Base-by-base conservation (phyloP, 257 asterid species). In the Primulina eburnea region DNA sequence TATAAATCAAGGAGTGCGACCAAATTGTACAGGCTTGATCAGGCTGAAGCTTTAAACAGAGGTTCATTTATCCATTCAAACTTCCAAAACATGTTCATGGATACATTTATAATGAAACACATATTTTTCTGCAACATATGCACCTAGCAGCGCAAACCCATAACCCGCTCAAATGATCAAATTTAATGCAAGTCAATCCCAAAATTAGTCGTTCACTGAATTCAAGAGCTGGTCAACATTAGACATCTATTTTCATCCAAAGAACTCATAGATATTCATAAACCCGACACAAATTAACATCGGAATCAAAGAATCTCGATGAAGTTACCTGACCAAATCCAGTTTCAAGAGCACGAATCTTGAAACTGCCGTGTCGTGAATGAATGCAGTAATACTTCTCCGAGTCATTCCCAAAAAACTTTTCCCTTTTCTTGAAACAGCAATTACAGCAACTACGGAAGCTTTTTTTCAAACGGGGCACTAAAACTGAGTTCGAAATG, bases 311-410 rank as follows among this genome's bases (percentile, higher is more conserved):
- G 38, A 62, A 65, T 66, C 71, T 75, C 30, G 76, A 47, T 56
- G 43, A 17, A 47, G 8, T 71, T 67, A 77, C 84, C 80, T 69
- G 57, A 56, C 28, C 47, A 68, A 72, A 73, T 29, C 65, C 73
- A 60, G 68, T 75, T 68, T 74, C 32, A 55, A 82, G 70, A 43
- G 79, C 82, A 62, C 37, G 76, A 60, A 40, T 68, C 82, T 69
- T 73, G 74, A 80, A 70, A 67, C 67, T 72, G 38, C 35, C 71
- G 30, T 76, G 57, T 17, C 56, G 66, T 55, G 75, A 52, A 26
- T 73, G 57, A 33, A 68, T 47, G 55, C 80, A 61, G 32, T 4
- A 8, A 59, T 9, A 26, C 18, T 6, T 62, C 29, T n/a, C 72
- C 69, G 64, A 57, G 59, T 72, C 75, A 66, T 69, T 66, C 62